Base-by-base conservation (phyloP, 2,329 filamentous ascomycete genomes). In the Talaromyces sp. region DNA sequence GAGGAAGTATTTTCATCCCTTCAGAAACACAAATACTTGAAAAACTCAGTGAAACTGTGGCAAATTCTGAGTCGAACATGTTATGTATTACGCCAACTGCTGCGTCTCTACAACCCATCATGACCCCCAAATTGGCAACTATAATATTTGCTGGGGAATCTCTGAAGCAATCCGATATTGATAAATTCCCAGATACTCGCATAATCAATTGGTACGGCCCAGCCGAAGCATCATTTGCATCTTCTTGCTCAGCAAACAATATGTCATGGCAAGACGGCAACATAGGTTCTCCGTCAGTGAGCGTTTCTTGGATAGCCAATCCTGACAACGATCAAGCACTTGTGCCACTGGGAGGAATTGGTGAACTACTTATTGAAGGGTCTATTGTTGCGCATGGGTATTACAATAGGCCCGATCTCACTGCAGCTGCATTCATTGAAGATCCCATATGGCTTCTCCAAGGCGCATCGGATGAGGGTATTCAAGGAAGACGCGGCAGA, bases 381-480 rank as follows among this genome's bases (percentile, higher is more conserved):
- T 66, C 69, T 1, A 66, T 66, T 3, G 58, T 73, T 6, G 67
- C 62, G 1, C 60, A 65, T 50, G 68, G 68, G 2, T 74, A 74
- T 57, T 58, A 72, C 19, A 65, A 66, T 11, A 61, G 70, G n/a
- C 48, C 62, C 0, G 63, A 65, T 17, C 66, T 64, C 46, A 73
- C 70, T 2, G 52, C 61, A 9, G 56, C 56, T 7, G 62, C 59
- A 2, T 73, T 73, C 57, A 63, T 72, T 38, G 50, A 19, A 24
- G 52, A 38, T 0, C 84, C 82, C 53, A 74, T 29, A 6, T 52
- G 24, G 24, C 48, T 56, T 17, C 43, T 56, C 19, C 11, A 48
- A 12, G 9, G 10, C 73, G 0, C 88, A 84, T 69, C 90, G 90
- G 3, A 7, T 7, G 27, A 10, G 24, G 35, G 31, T 19, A 27